Evolutionary conservation across 2,329 filamentous ascomycete species (phyloP), one percentile per base, ranked within the genome.

Genomic region (Colletotrichum salicis): DNA sequence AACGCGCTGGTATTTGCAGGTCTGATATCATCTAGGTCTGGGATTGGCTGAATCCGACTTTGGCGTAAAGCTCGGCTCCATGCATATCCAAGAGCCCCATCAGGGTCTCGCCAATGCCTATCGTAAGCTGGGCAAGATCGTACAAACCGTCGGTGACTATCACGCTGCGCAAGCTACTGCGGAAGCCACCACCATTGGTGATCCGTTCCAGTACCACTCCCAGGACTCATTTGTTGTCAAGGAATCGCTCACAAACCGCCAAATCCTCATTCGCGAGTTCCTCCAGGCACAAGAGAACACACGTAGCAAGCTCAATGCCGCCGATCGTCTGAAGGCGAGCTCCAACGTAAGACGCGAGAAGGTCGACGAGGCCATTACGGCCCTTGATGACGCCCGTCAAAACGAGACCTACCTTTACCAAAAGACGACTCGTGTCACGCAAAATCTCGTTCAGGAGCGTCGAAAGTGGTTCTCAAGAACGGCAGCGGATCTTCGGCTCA

Each of bases 221-320:
- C 92, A 94, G 69, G 96, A 99, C 81, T 94, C 96, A 56, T 97
- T 98, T 80, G 97, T 98, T 77, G 96, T 98, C 76, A 99, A 99
- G 82, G 96, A 99, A 80, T 97, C 95, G 12, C 88, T 99, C 74
- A 99, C 96, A 4, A 99, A 99, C 84, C 93, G 96, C 13, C 96
- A 99, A 83, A 97, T 99, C 74, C 89, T 99, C 24, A 92, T 97
- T 55, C 94, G 96, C 71, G 96, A 99, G 79, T 91, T 98, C 71
- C 84, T 97, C 31, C 94, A 98, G 82, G 95, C 96, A 1, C 95
- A 98, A 80, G 93, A 97, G 80, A 87, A 87, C 27, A 95, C 95
- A 1, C 91, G 93, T 74, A 94, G 90, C 82, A 96, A 95, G 81
- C 89, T 96, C 51, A 91, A 92, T 74, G 94, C 95, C 1, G 95